Conservation (phyloP, 78 protist genomes). For the Reticulomyxa filosa region DNA sequence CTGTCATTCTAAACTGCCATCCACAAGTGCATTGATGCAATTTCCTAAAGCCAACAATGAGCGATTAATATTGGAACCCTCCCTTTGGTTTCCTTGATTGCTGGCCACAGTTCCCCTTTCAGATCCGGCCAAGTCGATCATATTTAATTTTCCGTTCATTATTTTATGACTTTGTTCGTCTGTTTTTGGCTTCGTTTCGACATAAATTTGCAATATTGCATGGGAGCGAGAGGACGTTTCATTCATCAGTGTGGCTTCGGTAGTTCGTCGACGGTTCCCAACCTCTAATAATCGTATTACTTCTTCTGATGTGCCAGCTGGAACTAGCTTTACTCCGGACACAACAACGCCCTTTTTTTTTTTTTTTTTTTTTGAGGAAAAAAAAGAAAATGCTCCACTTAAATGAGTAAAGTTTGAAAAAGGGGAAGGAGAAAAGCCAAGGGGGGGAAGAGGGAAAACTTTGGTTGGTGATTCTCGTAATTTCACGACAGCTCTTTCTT, state of each 20-base stretch:
- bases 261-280: conserved; percentile 14
- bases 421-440: no score
- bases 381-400: no score
- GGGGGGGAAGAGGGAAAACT: no score
- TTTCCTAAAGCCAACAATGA: conserved; percentile 38
- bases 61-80: conserved; percentile 31
- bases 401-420: no score
- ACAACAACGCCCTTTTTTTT: conserved; percentile 27
- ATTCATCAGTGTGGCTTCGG: conserved; percentile 9
- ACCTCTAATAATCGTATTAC: not conserved
- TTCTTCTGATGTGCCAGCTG: not conserved
- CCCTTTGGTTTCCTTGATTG: conserved; percentile 4
- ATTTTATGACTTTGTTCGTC: no score
- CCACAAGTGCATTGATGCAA: conserved; percentile 37
- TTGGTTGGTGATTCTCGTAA: conserved; percentile 48
- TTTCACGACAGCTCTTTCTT: no score
- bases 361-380: no score
- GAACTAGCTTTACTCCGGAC: not conserved
- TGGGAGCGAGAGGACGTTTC: conserved; percentile 26
- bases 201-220: conserved; percentile 10
- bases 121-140: conserved; percentile 27
- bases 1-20: no score
- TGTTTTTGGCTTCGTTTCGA: not conserved
- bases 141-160: conserved; percentile 18
- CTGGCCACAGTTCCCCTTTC: not conserved